phyloP scores from a whole-genome alignment of 805 yeast genomes.

The Priceomyces castillae region DNA sequence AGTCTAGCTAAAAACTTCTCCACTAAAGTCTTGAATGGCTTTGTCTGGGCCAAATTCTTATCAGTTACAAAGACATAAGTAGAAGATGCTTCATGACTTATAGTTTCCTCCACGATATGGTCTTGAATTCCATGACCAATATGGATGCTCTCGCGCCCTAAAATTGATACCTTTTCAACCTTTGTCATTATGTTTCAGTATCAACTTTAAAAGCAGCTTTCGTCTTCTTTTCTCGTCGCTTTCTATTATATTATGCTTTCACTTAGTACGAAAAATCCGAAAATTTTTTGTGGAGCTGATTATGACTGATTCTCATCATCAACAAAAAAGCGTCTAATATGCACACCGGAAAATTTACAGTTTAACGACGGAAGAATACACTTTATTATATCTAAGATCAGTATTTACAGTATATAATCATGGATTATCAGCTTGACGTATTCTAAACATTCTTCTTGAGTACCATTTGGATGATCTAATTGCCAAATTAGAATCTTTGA shows the following conservation, averaged over 20 bases:
- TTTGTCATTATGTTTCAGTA: slow-evolving; percentile 12
- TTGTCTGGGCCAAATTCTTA: slow-evolving; percentile 67
- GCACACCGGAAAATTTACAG: not conserved
- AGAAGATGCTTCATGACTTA: slow-evolving; percentile 67
- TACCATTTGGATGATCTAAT: slow-evolving; percentile 62
- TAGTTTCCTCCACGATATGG: slow-evolving; percentile 68
- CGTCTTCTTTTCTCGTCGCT: not conserved
- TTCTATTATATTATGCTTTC: not conserved
- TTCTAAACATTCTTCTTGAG: slow-evolving; percentile 53
- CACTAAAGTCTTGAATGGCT: slow-evolving; percentile 51
- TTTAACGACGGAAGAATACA: not conserved
- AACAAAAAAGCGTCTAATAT: not conserved
- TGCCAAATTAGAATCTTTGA: slow-evolving; percentile 69
- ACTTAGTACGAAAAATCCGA: not conserved
- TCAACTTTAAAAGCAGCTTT: not conserved
- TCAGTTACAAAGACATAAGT: slow-evolving; percentile 93
- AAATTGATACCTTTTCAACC: slow-evolving; percentile 62
- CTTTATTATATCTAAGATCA: not conserved
- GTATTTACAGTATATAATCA: slow-evolving; percentile 1
- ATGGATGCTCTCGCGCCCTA: slow-evolving; percentile 82
- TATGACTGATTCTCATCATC: not conserved
- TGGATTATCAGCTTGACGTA: slow-evolving; percentile 28
- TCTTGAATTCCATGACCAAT: slow-evolving; percentile 81
- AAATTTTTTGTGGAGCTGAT: slow-evolving; percentile 2
- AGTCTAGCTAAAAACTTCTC: slow-evolving; percentile 41